phyloP scores from a whole-genome alignment of 139 green algal species.

The Volvox africanus region DNA sequence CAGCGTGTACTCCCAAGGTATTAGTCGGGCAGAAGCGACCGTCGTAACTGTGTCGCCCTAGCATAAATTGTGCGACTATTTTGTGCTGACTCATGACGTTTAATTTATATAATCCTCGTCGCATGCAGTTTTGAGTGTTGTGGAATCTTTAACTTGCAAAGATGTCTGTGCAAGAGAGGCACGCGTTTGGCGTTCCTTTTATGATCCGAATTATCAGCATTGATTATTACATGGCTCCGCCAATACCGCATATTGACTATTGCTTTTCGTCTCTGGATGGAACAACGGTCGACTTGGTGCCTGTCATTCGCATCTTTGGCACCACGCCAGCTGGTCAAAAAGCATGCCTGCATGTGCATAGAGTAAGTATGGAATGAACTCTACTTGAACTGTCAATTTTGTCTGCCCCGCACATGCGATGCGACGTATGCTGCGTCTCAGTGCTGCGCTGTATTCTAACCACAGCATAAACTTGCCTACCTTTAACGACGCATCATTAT shows the following conservation, averaged over 20 bases:
- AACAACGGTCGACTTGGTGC: slow-evolving; percentile 78
- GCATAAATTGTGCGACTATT: too few relatives aligned
- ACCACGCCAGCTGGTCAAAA: slow-evolving; percentile 89
- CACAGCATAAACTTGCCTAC: background rate
- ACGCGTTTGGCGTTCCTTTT: slow-evolving; percentile 46
- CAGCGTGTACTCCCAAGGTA: too few relatives aligned
- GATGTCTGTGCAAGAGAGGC: background rate
- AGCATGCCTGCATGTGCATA: slow-evolving; percentile 93
- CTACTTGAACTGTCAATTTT: background rate
- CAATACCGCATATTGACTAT: slow-evolving; percentile 84
- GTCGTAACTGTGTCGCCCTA: too few relatives aligned
- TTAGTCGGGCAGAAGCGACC: too few relatives aligned
- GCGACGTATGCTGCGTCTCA: background rate
- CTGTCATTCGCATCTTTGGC: slow-evolving; percentile 94
- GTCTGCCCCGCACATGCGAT: background rate
- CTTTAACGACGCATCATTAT: too few relatives aligned
- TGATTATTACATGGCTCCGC: slow-evolving; percentile 89
- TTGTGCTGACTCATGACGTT: too few relatives aligned
- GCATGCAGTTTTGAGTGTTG: too few relatives aligned
- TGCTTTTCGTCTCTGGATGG: slow-evolving; percentile 76
- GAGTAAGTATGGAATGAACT: slow-evolving; percentile 55
- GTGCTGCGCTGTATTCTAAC: background rate
- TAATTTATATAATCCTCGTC: too few relatives aligned
- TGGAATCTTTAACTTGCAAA: background rate
- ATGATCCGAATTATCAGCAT: slow-evolving; percentile 81